Base-by-base conservation (phyloP, 495 filamentous ascomycete genomes). In the Penicillium manginii region DNA sequence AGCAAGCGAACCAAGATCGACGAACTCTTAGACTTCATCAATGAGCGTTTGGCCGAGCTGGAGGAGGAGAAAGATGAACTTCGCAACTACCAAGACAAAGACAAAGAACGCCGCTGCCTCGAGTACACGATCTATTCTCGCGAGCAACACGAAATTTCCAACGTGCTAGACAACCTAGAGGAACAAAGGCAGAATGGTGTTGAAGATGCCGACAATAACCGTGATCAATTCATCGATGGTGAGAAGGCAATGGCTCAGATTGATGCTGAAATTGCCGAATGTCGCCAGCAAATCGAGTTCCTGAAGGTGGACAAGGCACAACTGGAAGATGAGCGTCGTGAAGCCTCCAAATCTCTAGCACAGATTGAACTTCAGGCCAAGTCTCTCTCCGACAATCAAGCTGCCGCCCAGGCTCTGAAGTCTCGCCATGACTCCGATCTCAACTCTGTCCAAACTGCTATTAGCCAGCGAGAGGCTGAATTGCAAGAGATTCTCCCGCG, bases 51-150 rank as follows among this genome's bases (percentile, higher is more conserved):
- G 26, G 79, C 77, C 22, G 94, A 99, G 69, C 81, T 99, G 2
- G 94, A 98, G 71, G 92, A 96, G 70, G 94, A 99, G 70, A 98
- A 97, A 71, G 91, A 98, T 59, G 96, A 98, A 72, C 79, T 99
- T 29, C 83, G 90, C 31, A 92, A 84, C 17, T 99, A 89, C 62
- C 93, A 98, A 69, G 92, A 97, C 45, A 96, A 96, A 71, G 94
- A 99, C 64, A 88, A 88, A 58, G 94, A 99, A 69, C 86, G 92
- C 49, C 83, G 93, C 56, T 96, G 92, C 72, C 78, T 99, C 35
- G 91, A 97, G 68, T 98, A 97, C 68, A 91, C 92, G 2, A 96
- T 97, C 63, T 91, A 96, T 68, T 87, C 92, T 58, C 88, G 88
- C 55, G 91, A 97, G 61, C 92, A 97, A 66, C 82, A 88, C 22